These are phyloP conservation scores for Globisporangium mamillatum DNA, from an alignment of 352 stramenopile species.

Conservation along the genomic window DNA sequence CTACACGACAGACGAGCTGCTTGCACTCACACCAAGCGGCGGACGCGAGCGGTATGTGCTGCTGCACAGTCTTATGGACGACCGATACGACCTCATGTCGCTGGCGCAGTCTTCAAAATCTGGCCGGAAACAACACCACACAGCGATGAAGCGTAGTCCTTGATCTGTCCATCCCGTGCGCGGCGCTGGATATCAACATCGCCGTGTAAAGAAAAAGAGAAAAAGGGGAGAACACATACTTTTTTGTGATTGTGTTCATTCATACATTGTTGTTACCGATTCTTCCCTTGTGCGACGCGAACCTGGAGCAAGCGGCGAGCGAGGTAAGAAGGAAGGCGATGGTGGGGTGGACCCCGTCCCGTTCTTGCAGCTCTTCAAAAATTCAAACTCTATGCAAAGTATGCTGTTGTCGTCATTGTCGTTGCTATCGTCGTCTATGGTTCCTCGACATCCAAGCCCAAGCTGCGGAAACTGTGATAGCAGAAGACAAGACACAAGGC, in stretches of 20 bases:
- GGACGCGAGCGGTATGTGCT: slow-evolving; percentile 76
- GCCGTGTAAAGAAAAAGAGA: slow-evolving; percentile 3
- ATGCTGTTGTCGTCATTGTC: background rate
- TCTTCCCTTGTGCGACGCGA: slow-evolving; percentile 5
- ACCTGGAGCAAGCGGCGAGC: slow-evolving; percentile 1
- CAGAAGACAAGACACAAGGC: background rate
- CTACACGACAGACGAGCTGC: slow-evolving; percentile 75
- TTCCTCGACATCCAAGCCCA: slow-evolving; percentile 60
- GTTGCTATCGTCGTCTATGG: slow-evolving; percentile 25
- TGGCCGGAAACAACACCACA: slow-evolving; percentile 25
- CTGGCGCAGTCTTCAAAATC: slow-evolving; percentile 49
- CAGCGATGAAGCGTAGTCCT: slow-evolving; percentile 13
- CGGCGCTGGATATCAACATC: background rate
- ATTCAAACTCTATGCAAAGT: slow-evolving; percentile 17
- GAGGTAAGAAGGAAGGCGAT: background rate
- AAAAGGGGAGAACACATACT: background rate
- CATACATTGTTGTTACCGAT: background rate
- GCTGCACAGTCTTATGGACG: slow-evolving; percentile 79
- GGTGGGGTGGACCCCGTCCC: background rate
- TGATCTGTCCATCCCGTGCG: background rate
- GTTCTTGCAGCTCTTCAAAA: background rate
- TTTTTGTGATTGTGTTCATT: background rate
- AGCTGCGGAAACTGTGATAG: slow-evolving; percentile 52
- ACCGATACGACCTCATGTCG: slow-evolving; percentile 87
- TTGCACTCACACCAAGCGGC: slow-evolving; percentile 48